phyloP scores from a whole-genome alignment of 2,329 filamentous ascomycete species.

The Fusarium tjaetaba region DNA sequence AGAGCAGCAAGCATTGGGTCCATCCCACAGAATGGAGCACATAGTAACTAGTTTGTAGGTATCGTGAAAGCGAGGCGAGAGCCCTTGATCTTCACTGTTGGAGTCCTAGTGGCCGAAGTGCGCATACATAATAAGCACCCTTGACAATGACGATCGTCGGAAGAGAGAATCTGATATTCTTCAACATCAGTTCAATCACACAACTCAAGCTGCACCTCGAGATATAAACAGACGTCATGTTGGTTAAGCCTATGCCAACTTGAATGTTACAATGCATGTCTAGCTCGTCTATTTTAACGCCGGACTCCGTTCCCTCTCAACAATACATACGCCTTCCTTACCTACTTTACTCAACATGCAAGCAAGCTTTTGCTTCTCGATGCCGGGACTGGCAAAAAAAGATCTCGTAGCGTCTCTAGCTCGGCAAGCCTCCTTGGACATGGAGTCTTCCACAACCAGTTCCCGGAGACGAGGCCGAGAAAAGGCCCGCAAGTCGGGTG shows the following conservation, averaged over 20 bases:
- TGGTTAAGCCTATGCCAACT: conserved; percentile 8
- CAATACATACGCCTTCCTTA: not conserved
- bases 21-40: conserved; percentile 12
- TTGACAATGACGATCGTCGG: not conserved
- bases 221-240: conserved; percentile 14
- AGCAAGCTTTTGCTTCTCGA: not conserved
- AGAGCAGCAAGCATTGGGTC: conserved; percentile 9
- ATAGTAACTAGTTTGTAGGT: not conserved
- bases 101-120: conserved; percentile 11
- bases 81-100: conserved; percentile 22
- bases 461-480: conserved; percentile 21
- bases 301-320: conserved; percentile 31
- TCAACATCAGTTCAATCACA: not conserved
- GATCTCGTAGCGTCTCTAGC: conserved; percentile 31
- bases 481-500: conserved; percentile 28
- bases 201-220: not conserved
- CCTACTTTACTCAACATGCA: not conserved
- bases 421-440: conserved; percentile 15
- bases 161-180: not conserved
- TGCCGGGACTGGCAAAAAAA: conserved; percentile 2
- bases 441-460: conserved; percentile 13
- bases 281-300: conserved; percentile 1
- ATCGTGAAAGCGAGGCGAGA: conserved; percentile 25
- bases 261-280: conserved; percentile 10
- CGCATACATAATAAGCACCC: not conserved